Evolutionary conservation across 495 filamentous ascomycete species (phyloP), one percentile per base, ranked within the genome.

Genomic region (Hypoxylon intermedium): DNA sequence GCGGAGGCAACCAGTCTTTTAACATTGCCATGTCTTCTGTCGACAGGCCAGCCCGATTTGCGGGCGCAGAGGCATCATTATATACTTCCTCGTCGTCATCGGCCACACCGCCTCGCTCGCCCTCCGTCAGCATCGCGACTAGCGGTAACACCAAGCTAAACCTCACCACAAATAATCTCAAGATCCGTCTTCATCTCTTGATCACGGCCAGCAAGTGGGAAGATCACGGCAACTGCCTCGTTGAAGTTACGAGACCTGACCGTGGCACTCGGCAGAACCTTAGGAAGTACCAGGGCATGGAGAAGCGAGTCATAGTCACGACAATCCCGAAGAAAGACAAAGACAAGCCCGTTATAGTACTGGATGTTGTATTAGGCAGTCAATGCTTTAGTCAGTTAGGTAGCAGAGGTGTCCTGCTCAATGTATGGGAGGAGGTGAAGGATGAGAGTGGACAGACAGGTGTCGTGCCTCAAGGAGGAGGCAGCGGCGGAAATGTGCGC

Each of bases 321-420:
- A 69, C 72, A 9, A 71, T 74, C 31, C 72, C 74, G 7, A 78
- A 75, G 63, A 80, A 77, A 64, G 85, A 84, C 12, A 86, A 88
- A 73, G 87, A 86, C 9, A 83, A 84, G 51, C 82, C 82, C 2
- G 79, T 86, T 33, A 78, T 89, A 9, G 68, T 96, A 56, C 76
- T 98, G 0, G 94, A 98, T 72, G 90, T 88, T 2, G 90, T 91
- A 56, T 77, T 98, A 2, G 87, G 87, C 3, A 89, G 90, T 72
- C 88, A 82, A 60, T 90, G 88, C 49, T 98, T 98, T 69, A 89
- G 92, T 67, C 80, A 90, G 6, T 79, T 96, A 23, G 93, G 89
- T 0, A 79, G 88, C 43, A 89, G 86, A 36, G 94, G 94, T 6
- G 91, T 98, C 66, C 89, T 92, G 11, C 80, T 95, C 43, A 92